A percentile compares a stretch with the other conserved stretches of the same genome.
phyloP scores from a whole-genome alignment of 768 basidiomycete species.

The Suillus spraguei region DNA sequence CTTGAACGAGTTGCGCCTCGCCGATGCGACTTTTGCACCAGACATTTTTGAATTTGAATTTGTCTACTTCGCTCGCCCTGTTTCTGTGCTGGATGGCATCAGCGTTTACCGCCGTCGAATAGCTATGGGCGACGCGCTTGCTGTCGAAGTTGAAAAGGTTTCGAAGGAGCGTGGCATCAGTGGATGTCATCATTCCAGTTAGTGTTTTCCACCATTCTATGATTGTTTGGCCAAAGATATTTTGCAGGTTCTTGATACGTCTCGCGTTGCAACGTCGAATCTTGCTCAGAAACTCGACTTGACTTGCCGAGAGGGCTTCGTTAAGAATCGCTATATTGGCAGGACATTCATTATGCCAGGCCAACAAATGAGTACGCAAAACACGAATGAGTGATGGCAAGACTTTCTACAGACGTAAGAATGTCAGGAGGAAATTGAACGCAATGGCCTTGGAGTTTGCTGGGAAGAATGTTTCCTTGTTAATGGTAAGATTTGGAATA shows the following conservation, averaged over 20 bases:
- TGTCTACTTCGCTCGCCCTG: conserved; percentile 97
- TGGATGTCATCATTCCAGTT: conserved; percentile 98
- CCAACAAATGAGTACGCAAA: conserved; percentile 74
- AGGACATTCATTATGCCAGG: conserved; percentile 99
- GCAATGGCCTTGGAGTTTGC: conserved; percentile 98
- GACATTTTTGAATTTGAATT: conserved; percentile 99
- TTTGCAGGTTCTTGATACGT: conserved; percentile 88
- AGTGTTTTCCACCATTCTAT: conserved; percentile 13
- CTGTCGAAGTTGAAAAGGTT: conserved; percentile 79
- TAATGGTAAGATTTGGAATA: conserved; percentile 63
- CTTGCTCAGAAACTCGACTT: conserved; percentile 86
- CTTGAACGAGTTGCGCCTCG: conserved; percentile 72
- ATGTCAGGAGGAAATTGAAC: conserved; percentile 92
- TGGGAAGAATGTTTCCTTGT: conserved; percentile 92
- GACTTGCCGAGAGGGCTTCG: conserved; percentile 91
- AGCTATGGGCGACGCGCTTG: conserved; percentile 98
- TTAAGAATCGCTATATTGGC: conserved; percentile 98
- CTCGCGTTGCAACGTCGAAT: conserved; percentile 93
- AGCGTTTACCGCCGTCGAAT: conserved; percentile 97
- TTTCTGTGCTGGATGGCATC: conserved; percentile 96
- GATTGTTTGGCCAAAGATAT: neutral
- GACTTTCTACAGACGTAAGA: conserved; percentile 67
- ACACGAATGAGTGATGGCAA: conserved; percentile 5
- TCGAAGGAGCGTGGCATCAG: conserved; percentile 65
- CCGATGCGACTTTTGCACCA: conserved; percentile 84